Evolutionary conservation across 2,329 filamentous ascomycete species (phyloP).

Genomic region (Fusarium virguliforme): DNA sequence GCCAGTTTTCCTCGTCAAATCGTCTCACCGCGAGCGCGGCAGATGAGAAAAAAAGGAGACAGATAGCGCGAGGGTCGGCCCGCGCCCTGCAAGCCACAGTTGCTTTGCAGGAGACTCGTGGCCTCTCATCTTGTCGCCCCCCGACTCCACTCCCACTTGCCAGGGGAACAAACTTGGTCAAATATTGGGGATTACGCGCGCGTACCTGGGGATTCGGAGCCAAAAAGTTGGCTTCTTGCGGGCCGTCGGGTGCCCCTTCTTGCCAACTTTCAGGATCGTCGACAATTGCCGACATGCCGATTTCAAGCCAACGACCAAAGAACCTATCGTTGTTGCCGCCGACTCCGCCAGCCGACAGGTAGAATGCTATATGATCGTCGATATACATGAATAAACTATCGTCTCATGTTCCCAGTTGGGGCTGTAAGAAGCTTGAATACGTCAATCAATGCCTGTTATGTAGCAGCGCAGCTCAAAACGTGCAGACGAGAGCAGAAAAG

Average conservation of each 20-base stretch:
- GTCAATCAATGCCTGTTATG: conserved; percentile 4
- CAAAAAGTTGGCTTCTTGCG: not conserved
- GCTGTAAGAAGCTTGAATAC: conserved; percentile 1
- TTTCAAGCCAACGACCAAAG: not conserved
- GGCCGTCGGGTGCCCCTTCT: not conserved
- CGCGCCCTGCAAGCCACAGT: conserved; percentile 4
- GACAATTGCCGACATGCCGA: conserved; percentile 3
- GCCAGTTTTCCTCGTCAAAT: not conserved
- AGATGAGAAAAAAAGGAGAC: not conserved
- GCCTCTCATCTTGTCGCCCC: not conserved
- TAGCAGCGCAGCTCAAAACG: not conserved
- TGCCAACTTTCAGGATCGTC: not conserved
- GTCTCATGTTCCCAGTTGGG: not conserved
- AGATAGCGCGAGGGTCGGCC: conserved; percentile 1
- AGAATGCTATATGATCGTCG: not conserved
- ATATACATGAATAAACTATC: conserved; percentile 7
- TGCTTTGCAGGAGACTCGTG: not conserved
- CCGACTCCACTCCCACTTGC: not conserved
- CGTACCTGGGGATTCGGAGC: not conserved
- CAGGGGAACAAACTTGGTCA: not conserved
- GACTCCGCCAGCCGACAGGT: not conserved
- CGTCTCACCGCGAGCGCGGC: not conserved
- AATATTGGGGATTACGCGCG: conserved; percentile 2
- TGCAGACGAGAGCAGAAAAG: not conserved
- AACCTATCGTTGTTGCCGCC: not conserved